Evolutionary conservation across 345 rosid species (phyloP).

Genomic region (Rhodomyrtus tomentosa): DNA sequence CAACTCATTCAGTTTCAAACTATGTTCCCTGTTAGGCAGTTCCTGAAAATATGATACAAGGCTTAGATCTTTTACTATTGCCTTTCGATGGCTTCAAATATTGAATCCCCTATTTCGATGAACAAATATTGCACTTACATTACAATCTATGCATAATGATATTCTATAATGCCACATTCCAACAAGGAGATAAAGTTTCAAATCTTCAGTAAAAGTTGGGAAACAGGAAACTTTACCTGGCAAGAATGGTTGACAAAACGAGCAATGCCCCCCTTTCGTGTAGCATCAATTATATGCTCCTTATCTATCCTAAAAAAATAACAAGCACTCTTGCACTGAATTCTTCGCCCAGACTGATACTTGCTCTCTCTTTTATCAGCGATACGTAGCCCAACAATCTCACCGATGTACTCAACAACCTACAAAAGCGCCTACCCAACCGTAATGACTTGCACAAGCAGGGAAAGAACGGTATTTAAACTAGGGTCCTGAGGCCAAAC

Average conservation of each 20-base stretch:
- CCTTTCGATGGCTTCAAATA: background rate
- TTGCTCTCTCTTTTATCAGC: conserved; percentile 45
- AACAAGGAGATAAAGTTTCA: background rate
- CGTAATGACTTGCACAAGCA: background rate
- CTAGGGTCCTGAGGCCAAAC: conserved; percentile 15
- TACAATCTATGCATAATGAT: background rate
- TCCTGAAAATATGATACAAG: background rate
- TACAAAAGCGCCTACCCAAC: background rate
- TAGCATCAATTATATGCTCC: conserved; percentile 52
- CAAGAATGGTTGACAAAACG: conserved; percentile 60
- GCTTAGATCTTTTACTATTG: background rate
- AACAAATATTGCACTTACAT: background rate
- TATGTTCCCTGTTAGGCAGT: background rate
- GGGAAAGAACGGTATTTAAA: background rate
- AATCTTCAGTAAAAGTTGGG: background rate
- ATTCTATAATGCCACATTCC: background rate
- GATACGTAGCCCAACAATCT: conserved; percentile 39
- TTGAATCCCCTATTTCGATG: background rate
- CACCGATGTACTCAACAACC: conserved; percentile 57
- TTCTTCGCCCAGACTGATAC: conserved; percentile 36
- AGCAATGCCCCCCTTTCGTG: conserved; percentile 45
- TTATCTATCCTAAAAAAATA: conserved; percentile 54
- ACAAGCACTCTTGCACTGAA: conserved; percentile 51
- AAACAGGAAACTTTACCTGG: conserved; percentile 20
- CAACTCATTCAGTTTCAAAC: background rate